phyloP scores from a whole-genome alignment of 192 early-diverging fungal genomes.

The Podila verticillata region DNA sequence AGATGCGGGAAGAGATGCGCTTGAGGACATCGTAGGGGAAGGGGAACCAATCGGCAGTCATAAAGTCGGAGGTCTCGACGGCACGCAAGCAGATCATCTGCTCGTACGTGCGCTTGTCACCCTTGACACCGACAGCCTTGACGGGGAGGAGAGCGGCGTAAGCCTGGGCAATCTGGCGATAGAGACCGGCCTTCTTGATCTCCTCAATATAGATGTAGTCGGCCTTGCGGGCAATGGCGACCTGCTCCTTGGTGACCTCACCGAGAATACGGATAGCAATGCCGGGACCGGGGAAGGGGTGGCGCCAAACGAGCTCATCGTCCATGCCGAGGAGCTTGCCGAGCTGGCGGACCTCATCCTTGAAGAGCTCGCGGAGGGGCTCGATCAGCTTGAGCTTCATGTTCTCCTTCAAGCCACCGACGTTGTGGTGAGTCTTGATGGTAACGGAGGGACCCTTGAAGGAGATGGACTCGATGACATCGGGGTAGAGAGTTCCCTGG shows the following conservation, averaged over 20 bases:
- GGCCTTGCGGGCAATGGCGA: constrained; percentile 93
- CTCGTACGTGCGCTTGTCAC: constrained; percentile 98
- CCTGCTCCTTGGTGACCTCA: constrained; percentile 93
- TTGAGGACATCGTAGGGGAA: constrained; percentile 91
- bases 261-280: constrained; percentile 98
- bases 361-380: constrained; percentile 98
- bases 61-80: constrained; percentile 96
- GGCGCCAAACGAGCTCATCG: constrained; percentile 97
- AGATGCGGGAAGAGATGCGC: constrained; percentile 93
- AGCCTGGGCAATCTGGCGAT: constrained; percentile 97
- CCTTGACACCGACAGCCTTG: constrained; percentile 98
- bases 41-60: constrained; percentile 97
- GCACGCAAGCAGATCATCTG: constrained; percentile 98
- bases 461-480: constrained; percentile 98
- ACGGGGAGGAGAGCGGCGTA: constrained; percentile 96
- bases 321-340: constrained; percentile 89
- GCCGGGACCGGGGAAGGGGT: constrained; percentile 99
- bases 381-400: constrained; percentile 99
- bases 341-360: constrained; percentile 99
- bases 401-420: constrained; percentile 94
- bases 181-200: constrained; percentile 97
- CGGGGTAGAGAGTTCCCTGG: constrained; percentile 98
- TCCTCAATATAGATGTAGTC: constrained; percentile 99
- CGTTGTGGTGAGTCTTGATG: constrained; percentile 99
- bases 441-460: constrained; percentile 99